Conservation (phyloP, 129 eudicot genomes). For the Escallonia herrerae region DNA sequence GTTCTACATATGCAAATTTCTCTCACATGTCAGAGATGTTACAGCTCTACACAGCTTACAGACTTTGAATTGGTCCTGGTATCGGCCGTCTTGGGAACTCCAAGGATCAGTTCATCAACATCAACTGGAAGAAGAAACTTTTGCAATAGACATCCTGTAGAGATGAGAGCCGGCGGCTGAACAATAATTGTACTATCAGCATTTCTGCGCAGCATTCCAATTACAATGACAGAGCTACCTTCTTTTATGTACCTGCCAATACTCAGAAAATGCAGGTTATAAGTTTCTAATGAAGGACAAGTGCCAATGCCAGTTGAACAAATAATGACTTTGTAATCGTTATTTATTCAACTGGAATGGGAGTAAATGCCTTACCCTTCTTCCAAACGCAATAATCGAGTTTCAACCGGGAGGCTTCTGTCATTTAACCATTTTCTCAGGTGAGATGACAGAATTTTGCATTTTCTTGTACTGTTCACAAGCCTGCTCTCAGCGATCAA, state of each 20-base stretch:
- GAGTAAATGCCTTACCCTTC: slow-evolving; percentile 30
- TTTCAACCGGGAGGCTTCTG: slow-evolving; percentile 27
- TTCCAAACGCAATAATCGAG: slow-evolving; percentile 33
- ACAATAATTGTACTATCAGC: slow-evolving; percentile 12
- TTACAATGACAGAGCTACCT: slow-evolving; percentile 23
- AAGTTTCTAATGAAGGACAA: neutral
- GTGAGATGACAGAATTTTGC: slow-evolving; percentile 19
- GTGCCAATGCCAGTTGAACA: neutral
- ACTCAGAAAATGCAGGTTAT: neutral
- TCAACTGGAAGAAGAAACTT: slow-evolving; percentile 33
- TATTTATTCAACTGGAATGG: neutral
- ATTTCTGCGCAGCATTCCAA: slow-evolving; percentile 21
- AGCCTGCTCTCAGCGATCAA: slow-evolving; percentile 29
- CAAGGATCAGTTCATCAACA: slow-evolving; percentile 23
- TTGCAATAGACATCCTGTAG: slow-evolving; percentile 34
- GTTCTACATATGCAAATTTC: neutral
- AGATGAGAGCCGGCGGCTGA: slow-evolving; percentile 21
- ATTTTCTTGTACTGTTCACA: slow-evolving; percentile 21
- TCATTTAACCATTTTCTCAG: slow-evolving; percentile 32
- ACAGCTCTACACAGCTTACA: neutral
- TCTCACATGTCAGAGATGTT: neutral
- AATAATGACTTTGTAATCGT: too few species aligned
- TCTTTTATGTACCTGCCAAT: slow-evolving; percentile 29
- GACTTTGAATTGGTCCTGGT: neutral
- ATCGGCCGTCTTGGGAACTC: slow-evolving; percentile 7